Evolutionary conservation across 768 basidiomycete genomes (phyloP), one percentile per base, ranked within the genome.

Genomic region (Terana coerulea): DNA sequence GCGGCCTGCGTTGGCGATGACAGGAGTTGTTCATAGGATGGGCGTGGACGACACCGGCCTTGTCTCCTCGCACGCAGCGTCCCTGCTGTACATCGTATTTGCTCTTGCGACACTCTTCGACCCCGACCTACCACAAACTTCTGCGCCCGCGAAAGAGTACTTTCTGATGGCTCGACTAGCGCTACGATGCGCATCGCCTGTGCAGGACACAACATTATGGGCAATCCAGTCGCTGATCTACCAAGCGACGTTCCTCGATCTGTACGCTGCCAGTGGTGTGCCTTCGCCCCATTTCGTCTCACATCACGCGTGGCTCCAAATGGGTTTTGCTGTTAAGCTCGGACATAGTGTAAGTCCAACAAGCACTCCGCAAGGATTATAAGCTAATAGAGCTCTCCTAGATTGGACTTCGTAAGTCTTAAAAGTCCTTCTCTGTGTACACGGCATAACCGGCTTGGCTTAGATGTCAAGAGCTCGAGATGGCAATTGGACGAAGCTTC

Each of bases 81-180:
- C 85, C 0, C 72, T 89, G 24, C 71, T 90, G 17, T 86, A 83
- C 61, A 75, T 77, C 36, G 64, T 88, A 11, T 81, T 91, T 55
- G 79, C 86, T 5, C 72, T 90, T 22, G 86, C 78, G 0, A 67
- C 75, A 0, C 69, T 87, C n/a, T 81, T 86, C 55, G 83, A 86
- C 59, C 71, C 74, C 5, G 60, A 68, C 42, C 62, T 65, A 6
- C 73, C 74, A 1, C 69, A 80, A 33, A 78, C 76, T 57, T 71
- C 76, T 5, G 61, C 75, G 12, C 76, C 81, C 48, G 77, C 85
- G 7, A 72, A 80, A 33, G 81, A 84, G 45, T 89, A 81, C 59
- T 83, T 81, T 57, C 67, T 80, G 43, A 66, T 89, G 6, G 72
- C 85, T 2, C 75, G 79, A 1, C 74, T 79, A 2, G 68, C 79